A percentile compares a stretch with the other conserved stretches of the same genome.
Conservation (phyloP, 805 yeast genomes). For the Huiozyma naganishii region DNA sequence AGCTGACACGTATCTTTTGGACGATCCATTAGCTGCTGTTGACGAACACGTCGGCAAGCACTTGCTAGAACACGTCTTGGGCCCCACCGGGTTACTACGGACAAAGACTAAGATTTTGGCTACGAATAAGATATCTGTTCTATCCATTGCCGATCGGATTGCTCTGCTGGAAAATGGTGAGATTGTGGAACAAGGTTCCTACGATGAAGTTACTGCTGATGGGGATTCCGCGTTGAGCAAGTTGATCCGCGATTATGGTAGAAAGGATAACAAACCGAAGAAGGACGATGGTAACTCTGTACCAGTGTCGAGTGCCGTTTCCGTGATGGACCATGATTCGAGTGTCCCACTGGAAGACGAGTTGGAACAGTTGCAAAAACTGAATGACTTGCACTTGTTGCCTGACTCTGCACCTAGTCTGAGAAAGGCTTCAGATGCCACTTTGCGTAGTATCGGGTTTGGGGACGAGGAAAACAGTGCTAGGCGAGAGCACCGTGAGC, state of each 20-base stretch:
- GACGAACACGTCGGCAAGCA: constrained; percentile 95
- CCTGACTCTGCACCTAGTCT: constrained; percentile 32
- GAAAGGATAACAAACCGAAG: constrained; percentile 23
- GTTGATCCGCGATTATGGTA: constrained; percentile 55
- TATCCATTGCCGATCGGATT: constrained; percentile 62
- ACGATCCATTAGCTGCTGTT: constrained; percentile 92
- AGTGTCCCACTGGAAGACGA: constrained; percentile 21
- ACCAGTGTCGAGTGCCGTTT: constrained; percentile 4
- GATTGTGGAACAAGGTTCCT: constrained; percentile 56
- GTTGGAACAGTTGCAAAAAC: constrained; percentile 23
- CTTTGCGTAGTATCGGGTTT: constrained; percentile 25
- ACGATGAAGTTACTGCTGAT: constrained; percentile 35
- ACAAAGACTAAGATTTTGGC: constrained; percentile 71
- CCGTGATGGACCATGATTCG: constrained; percentile 13
- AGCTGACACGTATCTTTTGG: constrained; percentile 82
- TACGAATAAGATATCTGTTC: constrained; percentile 76
- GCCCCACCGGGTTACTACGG: constrained; percentile 66
- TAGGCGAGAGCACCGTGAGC: constrained; percentile 70
- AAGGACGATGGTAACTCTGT: constrained; percentile 1
- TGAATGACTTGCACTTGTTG: constrained; percentile 19
- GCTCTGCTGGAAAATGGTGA: constrained; percentile 61
- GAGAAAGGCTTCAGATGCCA: constrained; percentile 51
- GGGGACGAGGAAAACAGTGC: constrained; percentile 28
- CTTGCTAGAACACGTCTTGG: constrained; percentile 70
- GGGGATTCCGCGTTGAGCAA: constrained; percentile 40